Conservation (phyloP, 78 protist species). For the Creolimax fragrantissima region DNA sequence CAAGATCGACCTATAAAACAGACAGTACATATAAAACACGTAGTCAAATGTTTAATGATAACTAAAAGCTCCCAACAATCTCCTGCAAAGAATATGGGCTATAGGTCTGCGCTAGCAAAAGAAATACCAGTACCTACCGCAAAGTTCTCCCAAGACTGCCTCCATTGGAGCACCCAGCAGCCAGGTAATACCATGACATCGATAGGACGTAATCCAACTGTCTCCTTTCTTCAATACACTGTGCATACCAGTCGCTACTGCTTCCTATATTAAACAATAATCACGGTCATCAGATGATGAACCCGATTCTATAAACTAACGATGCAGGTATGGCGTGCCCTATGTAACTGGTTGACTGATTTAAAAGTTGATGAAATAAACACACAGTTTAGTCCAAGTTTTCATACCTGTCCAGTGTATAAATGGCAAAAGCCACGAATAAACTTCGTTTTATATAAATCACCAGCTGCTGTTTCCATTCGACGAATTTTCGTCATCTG, state of each 20-base stretch:
- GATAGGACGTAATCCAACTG: constrained; percentile 84
- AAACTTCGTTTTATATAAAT: constrained; percentile 15
- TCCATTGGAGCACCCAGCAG: constrained; percentile 65
- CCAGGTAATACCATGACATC: constrained; percentile 78
- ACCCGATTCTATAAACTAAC: too few relatives aligned
- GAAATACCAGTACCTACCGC: constrained; percentile 61
- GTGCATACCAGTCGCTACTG: constrained; percentile 76
- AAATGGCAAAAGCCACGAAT: constrained; percentile 94
- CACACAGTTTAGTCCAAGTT: neutral
- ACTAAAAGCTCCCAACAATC: neutral
- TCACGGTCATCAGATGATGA: too few relatives aligned
- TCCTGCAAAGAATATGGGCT: neutral
- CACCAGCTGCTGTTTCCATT: constrained; percentile 19
- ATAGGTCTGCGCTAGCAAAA: too few relatives aligned
- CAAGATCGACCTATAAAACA: neutral
- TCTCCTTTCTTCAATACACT: constrained; percentile 59
- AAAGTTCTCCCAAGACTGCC: constrained; percentile 67
- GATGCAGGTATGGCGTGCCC: too few relatives aligned
- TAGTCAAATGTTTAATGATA: too few relatives aligned
- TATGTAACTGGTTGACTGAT: too few relatives aligned
- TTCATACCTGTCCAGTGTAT: constrained; percentile 82
- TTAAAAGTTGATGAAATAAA: neutral
- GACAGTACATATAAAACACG: too few relatives aligned
- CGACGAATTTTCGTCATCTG: neutral
- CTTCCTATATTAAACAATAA: constrained; percentile 50